Evolutionary conservation across 2,329 filamentous ascomycete genomes (phyloP).

Genomic region (Clarireedia hainanense): DNA sequence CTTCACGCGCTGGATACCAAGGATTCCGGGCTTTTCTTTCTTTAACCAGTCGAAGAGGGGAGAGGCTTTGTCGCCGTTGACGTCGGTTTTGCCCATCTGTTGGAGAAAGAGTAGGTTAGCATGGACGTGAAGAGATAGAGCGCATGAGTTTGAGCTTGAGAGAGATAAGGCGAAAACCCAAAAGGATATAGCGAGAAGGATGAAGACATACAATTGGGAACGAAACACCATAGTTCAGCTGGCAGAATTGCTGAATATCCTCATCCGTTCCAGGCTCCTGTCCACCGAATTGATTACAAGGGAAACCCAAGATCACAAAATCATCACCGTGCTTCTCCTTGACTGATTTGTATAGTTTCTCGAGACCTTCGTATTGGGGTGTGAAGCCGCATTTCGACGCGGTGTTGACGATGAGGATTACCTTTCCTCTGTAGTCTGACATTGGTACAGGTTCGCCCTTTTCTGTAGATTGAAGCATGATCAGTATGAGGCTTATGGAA

Average conservation of each 20-base stretch:
- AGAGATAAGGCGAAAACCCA: background rate
- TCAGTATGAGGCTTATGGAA: constrained; percentile 7
- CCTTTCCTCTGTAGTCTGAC: constrained; percentile 73
- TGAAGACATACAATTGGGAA: constrained; percentile 65
- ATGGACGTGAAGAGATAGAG: background rate
- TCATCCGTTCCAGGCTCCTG: constrained; percentile 76
- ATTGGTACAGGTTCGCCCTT: constrained; percentile 67
- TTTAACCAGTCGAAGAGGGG: constrained; percentile 76
- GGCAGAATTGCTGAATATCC: constrained; percentile 78
- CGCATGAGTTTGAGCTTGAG: too few relatives aligned
- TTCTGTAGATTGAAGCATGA: constrained; percentile 41
- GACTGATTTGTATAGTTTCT: constrained; percentile 79
- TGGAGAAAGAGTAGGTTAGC: background rate
- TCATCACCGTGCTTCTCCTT: constrained; percentile 54
- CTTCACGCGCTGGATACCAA: constrained; percentile 89
- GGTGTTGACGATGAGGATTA: constrained; percentile 93
- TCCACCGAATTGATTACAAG: constrained; percentile 92
- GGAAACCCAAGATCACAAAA: constrained; percentile 88
- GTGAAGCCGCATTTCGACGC: constrained; percentile 99
- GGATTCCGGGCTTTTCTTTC: constrained; percentile 65
- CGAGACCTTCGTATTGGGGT: constrained; percentile 84
- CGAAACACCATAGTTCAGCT: constrained; percentile 85
- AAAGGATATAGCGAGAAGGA: background rate
- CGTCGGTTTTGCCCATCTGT: constrained; percentile 73
- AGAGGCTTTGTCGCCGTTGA: constrained; percentile 77